Conservation (phyloP, 2,329 filamentous ascomycete genomes). For the Colletotrichum karsti region DNA sequence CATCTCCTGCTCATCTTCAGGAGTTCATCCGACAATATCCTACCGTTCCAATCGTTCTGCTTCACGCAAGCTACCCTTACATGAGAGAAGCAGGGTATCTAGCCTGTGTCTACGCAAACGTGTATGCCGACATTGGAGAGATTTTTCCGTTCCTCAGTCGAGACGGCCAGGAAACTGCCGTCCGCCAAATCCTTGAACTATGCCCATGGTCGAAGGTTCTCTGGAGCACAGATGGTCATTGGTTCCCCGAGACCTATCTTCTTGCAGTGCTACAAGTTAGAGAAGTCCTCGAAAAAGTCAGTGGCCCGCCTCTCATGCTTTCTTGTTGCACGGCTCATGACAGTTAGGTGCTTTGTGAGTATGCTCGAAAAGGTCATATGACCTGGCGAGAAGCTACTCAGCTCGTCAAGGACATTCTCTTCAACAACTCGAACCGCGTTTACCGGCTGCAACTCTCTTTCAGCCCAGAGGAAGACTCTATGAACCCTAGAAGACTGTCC, state of each 20-base stretch:
- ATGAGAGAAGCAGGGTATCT: conserved; percentile 82
- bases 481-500: background rate
- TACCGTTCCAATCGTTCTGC: conserved; percentile 76
- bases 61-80: conserved; percentile 85
- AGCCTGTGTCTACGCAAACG: conserved; percentile 79
- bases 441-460: conserved; percentile 69
- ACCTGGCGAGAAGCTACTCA: conserved; percentile 68
- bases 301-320: no score
- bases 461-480: conserved; percentile 34
- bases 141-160: conserved; percentile 83
- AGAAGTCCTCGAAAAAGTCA: conserved; percentile 72
- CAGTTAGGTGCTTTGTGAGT: conserved; percentile 69
- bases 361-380: conserved; percentile 71
- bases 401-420: conserved; percentile 74
- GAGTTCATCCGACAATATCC: conserved; percentile 75
- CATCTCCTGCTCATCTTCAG: conserved; percentile 81
- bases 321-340: no score
- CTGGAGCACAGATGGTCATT: conserved; percentile 84
- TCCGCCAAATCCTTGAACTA: conserved; percentile 79
- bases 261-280: conserved; percentile 78
- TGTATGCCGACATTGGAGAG: conserved; percentile 84
- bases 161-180: conserved; percentile 75
- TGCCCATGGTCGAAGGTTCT: conserved; percentile 79
- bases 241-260: conserved; percentile 80
- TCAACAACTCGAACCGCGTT: conserved; percentile 79